Percentiles rank a stretch among this genome's conserved stretches.
Evolutionary conservation across 768 basidiomycete species (phyloP).

Genomic region (Boletus reticuloceps): DNA sequence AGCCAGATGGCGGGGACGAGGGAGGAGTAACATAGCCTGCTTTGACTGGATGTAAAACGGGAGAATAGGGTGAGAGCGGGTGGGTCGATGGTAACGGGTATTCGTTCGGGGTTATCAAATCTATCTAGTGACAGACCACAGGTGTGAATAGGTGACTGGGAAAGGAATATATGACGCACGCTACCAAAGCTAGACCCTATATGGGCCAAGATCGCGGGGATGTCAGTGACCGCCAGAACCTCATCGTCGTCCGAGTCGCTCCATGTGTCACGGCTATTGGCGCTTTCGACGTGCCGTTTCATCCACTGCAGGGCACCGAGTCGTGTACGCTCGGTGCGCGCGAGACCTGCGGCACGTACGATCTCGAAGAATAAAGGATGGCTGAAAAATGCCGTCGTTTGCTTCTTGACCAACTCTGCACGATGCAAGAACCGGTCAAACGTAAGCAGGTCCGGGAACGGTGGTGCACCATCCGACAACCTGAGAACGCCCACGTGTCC

Average conservation of each 20-base stretch:
- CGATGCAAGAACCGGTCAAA: conserved; percentile 45
- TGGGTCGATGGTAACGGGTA: conserved; percentile 32
- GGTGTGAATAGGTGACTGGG: not conserved
- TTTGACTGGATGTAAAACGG: conserved; percentile 11
- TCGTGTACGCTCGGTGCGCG: not conserved
- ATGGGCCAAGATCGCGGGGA: conserved; percentile 11
- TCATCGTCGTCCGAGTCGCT: not conserved
- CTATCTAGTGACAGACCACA: conserved; percentile 24
- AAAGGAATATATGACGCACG: conserved; percentile 3
- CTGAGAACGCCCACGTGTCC: not conserved
- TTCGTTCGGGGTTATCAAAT: conserved; percentile 32
- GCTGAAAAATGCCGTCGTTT: conserved; percentile 30
- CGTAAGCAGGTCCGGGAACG: conserved; percentile 41
- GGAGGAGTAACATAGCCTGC: conserved; percentile 4
- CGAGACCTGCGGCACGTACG: conserved; percentile 8
- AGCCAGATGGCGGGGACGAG: not conserved
- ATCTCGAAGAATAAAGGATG: conserved; percentile 51
- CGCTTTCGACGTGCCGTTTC: conserved; percentile 1
- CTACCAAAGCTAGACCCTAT: conserved; percentile 30
- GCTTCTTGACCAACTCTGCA: conserved; percentile 35
- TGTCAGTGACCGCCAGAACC: conserved; percentile 2
- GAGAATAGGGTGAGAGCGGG: conserved; percentile 23
- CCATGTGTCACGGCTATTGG: not conserved
- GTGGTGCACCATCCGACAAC: conserved; percentile 33
- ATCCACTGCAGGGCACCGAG: conserved; percentile 22